Percentiles rank a stretch among this genome's conserved stretches.
Conservation (phyloP, 169 alveolate species). For the Plasmodium vinckei region DNA sequence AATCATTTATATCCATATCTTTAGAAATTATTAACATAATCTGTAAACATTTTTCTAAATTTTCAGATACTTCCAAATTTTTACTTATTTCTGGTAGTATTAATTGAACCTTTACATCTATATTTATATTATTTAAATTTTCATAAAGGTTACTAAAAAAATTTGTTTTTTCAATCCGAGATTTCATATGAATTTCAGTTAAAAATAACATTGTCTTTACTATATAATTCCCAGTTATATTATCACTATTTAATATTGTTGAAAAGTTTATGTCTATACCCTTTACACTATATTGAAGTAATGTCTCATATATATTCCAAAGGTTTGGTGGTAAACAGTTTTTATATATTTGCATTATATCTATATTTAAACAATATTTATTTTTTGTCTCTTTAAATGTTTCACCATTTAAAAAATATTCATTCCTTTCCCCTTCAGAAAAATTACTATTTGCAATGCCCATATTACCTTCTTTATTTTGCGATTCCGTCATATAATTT, state of each 20-base stretch:
- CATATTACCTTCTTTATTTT: not conserved
- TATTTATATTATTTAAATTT: slow-evolving; percentile 70
- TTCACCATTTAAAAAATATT: slow-evolving; percentile 31
- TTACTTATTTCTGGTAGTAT: slow-evolving; percentile 62
- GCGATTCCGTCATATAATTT: slow-evolving; percentile 8
- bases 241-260: slow-evolving; percentile 66
- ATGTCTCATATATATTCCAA: slow-evolving; percentile 5
- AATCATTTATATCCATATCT: slow-evolving; percentile 22
- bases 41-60: slow-evolving; percentile 36
- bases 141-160: slow-evolving; percentile 77
- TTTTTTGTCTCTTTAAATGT: not conserved
- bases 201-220: slow-evolving; percentile 78
- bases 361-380: not conserved
- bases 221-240: slow-evolving; percentile 52
- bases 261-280: slow-evolving; percentile 46
- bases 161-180: slow-evolving; percentile 62
- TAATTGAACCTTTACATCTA: slow-evolving; percentile 75
- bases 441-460: not conserved
- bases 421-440: not conserved
- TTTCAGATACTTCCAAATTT: slow-evolving; percentile 62
- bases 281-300: slow-evolving; percentile 35
- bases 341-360: not conserved
- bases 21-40: slow-evolving; percentile 43
- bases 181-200: slow-evolving; percentile 80
- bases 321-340: slow-evolving; percentile 27